These are phyloP conservation scores for Aspergillus phoenicis DNA, from an alignment of 2,329 filamentous ascomycete species.

Conservation along the genomic window DNA sequence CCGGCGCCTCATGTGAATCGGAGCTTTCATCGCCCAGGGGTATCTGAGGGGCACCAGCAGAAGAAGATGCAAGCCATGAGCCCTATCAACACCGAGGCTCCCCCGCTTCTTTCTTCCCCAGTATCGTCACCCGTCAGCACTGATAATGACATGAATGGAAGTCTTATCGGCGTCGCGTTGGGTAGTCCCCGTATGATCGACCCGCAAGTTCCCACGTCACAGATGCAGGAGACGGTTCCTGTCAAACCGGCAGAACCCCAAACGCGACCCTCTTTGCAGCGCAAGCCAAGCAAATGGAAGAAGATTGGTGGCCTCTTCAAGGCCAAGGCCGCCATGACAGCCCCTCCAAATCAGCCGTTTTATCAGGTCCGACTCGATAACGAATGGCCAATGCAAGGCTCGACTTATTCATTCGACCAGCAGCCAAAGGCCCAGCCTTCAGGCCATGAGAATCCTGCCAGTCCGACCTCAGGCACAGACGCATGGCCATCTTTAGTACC, in stretches of 20 bases:
- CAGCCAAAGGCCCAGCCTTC: constrained; percentile 7
- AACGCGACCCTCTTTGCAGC: constrained; percentile 24
- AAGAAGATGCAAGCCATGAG: constrained; percentile 30
- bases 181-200: constrained; percentile 62
- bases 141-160: constrained; percentile 37
- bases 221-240: constrained; percentile 19
- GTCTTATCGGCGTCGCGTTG: constrained; percentile 71
- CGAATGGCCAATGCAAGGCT: constrained; percentile 26
- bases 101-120: constrained; percentile 23
- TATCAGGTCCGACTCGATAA: constrained; percentile 31
- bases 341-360: constrained; percentile 28
- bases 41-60: constrained; percentile 22
- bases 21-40: constrained; percentile 26
- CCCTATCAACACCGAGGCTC: constrained; percentile 29
- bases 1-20: constrained; percentile 16
- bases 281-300: constrained; percentile 50
- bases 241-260: constrained; percentile 17
- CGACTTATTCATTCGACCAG: constrained; percentile 25
- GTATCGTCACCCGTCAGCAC: constrained; percentile 19
- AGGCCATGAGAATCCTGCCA: constrained; percentile 5
- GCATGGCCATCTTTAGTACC: constrained; percentile 30
- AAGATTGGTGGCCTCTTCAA: constrained; percentile 50
- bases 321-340: constrained; percentile 35
- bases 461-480: constrained; percentile 16
- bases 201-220: constrained; percentile 19